Evolutionary conservation across 176 grass and related monocot species (phyloP).

Genomic region (Tuctoria greenei): DNA sequence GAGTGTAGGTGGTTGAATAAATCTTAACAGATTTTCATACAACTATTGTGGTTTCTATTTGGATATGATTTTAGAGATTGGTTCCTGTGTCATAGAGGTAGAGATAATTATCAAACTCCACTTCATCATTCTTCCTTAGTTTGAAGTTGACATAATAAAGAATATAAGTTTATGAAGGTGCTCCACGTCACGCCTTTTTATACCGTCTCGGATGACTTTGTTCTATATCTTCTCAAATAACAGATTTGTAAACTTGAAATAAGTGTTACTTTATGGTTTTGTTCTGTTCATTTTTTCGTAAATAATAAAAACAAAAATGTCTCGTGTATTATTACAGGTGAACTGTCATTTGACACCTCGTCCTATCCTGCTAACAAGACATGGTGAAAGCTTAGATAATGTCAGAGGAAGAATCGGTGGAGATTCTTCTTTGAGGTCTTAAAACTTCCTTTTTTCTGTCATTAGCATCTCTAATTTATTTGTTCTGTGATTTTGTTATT

Average conservation of each 20-base stretch:
- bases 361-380: constrained; percentile 92
- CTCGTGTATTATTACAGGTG: constrained; percentile 61
- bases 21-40: neutral
- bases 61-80: neutral
- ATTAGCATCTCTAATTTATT: constrained; percentile 31
- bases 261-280: neutral
- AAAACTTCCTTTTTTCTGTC: constrained; percentile 3
- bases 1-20: neutral
- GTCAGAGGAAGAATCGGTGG: constrained; percentile 89
- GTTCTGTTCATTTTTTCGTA: neutral
- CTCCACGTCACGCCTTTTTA: neutral
- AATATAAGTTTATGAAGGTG: neutral
- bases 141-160: constrained; percentile 12
- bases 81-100: neutral
- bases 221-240: neutral
- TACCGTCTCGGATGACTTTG: neutral
- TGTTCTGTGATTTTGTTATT: constrained; percentile 25
- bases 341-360: constrained; percentile 98
- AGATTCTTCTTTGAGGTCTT: constrained; percentile 84
- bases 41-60: neutral
- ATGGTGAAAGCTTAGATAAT: constrained; percentile 97
- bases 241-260: neutral
- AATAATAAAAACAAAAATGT: neutral
- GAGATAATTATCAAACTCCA: neutral
- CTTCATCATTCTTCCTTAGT: constrained; percentile 4